Conservation (phyloP, 768 basidiomycete species). For the Pleurotus tuber-regium region DNA sequence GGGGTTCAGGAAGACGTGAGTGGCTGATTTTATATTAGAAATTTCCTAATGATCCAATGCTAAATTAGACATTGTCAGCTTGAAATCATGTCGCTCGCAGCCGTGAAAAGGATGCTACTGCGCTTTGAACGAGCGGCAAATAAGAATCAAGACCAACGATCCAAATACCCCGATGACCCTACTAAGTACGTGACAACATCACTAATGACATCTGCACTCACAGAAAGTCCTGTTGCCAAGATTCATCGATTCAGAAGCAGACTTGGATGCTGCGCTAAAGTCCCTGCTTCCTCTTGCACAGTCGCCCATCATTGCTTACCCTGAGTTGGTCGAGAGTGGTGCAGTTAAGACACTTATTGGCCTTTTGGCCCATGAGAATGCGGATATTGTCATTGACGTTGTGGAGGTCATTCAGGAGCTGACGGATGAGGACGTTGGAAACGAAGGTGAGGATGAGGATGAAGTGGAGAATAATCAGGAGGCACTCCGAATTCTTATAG, state of each 20-base stretch:
- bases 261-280: slow-evolving; percentile 87
- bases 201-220: slow-evolving; percentile 4
- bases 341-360: slow-evolving; percentile 70
- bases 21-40: slow-evolving; percentile 13
- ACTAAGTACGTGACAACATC: slow-evolving; percentile 56
- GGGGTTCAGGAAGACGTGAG: slow-evolving; percentile 68
- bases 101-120: slow-evolving; percentile 70
- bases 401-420: slow-evolving; percentile 91
- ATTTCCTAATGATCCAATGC: not conserved
- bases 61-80: slow-evolving; percentile 35
- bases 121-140: slow-evolving; percentile 86
- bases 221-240: too few species aligned
- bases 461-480: slow-evolving; percentile 58
- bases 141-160: slow-evolving; percentile 95
- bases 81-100: slow-evolving; percentile 65
- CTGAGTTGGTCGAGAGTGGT: slow-evolving; percentile 82
- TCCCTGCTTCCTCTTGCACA: slow-evolving; percentile 87
- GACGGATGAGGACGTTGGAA: slow-evolving; percentile 93
- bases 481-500: slow-evolving; percentile 72
- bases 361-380: slow-evolving; percentile 92
- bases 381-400: slow-evolving; percentile 95
- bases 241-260: slow-evolving; percentile 98
- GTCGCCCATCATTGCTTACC: slow-evolving; percentile 77
- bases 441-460: slow-evolving; percentile 67
- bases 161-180: slow-evolving; percentile 92